Percentiles rank a stretch among this genome's conserved stretches.
Conservation (phyloP, 352 stramenopile genomes). For the Vaucheria bursata region DNA sequence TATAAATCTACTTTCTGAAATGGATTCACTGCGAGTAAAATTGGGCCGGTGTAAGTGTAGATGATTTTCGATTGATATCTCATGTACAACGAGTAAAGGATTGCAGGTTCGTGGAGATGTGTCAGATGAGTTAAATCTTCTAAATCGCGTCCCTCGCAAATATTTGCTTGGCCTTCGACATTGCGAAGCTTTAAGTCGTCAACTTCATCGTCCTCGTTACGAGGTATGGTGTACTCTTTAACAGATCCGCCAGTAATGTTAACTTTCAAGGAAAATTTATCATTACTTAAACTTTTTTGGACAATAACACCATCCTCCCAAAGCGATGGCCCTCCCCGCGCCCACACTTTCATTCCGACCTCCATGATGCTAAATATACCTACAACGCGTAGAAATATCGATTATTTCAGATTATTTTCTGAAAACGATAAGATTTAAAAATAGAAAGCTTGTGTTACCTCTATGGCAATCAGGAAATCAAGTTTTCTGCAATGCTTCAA, state of each 20-base stretch:
- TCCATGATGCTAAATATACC: constrained; percentile 14
- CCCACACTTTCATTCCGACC: constrained; percentile 41
- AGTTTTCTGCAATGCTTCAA: too few species aligned
- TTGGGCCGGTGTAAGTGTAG: constrained; percentile 48
- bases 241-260: background rate
- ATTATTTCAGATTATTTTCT: too few species aligned
- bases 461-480: too few species aligned
- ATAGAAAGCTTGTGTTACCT: too few species aligned
- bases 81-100: constrained; percentile 45
- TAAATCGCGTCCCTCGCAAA: constrained; percentile 20
- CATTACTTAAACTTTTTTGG: background rate
- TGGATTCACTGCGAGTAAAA: constrained; percentile 49
- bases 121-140: constrained; percentile 44
- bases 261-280: background rate
- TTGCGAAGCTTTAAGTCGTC: constrained; percentile 42
- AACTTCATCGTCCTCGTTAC: constrained; percentile 29
- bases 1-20: constrained; percentile 45
- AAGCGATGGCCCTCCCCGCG: constrained; percentile 11
- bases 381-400: background rate
- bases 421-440: too few species aligned
- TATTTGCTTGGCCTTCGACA: constrained; percentile 34
- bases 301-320: background rate
- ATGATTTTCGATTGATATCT: constrained; percentile 41
- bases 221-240: background rate
- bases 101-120: constrained; percentile 47